These are phyloP conservation scores for Phytophthora cryptogea DNA, from an alignment of 352 stramenopile species.

Conservation along the genomic window DNA sequence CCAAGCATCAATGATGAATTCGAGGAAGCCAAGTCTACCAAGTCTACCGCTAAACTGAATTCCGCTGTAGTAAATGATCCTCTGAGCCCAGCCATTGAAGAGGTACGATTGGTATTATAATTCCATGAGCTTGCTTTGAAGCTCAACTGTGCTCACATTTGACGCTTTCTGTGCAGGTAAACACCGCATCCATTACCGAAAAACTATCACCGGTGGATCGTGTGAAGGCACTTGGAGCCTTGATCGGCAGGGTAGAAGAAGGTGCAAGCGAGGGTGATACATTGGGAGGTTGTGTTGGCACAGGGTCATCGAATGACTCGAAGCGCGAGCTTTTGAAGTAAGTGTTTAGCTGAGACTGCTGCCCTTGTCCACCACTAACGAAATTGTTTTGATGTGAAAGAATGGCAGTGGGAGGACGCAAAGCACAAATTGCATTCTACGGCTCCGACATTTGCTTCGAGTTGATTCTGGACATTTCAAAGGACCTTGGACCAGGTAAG, in stretches of 20 bases:
- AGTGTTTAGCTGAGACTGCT: background rate
- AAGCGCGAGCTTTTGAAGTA: slow-evolving; percentile 77
- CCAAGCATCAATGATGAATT: slow-evolving; percentile 3
- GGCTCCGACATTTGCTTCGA: slow-evolving; percentile 81
- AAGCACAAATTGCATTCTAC: slow-evolving; percentile 80
- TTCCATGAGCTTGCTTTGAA: background rate
- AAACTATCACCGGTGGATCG: slow-evolving; percentile 56
- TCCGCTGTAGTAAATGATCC: background rate
- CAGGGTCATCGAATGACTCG: slow-evolving; percentile 50
- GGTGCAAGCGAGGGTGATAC: slow-evolving; percentile 60
- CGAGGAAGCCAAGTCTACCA: background rate
- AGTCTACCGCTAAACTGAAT: background rate
- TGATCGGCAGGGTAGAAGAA: slow-evolving; percentile 70
- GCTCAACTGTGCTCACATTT: background rate
- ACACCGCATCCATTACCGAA: slow-evolving; percentile 29
- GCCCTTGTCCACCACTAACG: background rate
- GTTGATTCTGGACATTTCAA: slow-evolving; percentile 63
- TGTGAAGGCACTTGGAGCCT: slow-evolving; percentile 54
- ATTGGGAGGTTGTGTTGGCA: slow-evolving; percentile 28
- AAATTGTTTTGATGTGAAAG: slow-evolving; percentile 30
- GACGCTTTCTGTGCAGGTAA: slow-evolving; percentile 13
- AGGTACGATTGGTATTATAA: slow-evolving; percentile 14
- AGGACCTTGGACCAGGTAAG: slow-evolving; percentile 60
- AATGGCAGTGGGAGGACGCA: slow-evolving; percentile 66
- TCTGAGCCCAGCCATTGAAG: slow-evolving; percentile 9